Evolutionary conservation across 1,284 basidiomycete species (phyloP).

Genomic region (Cutaneotrichosporon spelunceum): DNA sequence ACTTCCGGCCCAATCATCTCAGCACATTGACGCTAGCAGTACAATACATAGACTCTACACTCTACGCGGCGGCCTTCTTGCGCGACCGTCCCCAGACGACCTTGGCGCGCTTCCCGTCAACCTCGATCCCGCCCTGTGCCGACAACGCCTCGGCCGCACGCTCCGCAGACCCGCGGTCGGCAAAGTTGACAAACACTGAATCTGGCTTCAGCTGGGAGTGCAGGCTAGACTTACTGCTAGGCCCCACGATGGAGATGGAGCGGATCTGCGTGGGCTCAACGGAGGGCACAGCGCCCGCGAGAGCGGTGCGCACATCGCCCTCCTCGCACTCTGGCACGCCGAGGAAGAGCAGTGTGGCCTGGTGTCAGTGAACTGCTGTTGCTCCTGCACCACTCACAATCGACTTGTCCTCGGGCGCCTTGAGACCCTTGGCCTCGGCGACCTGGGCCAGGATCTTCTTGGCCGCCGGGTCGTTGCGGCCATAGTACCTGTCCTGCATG

Average conservation of each 20-base stretch:
- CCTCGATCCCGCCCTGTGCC: constrained; percentile 67
- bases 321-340: constrained; percentile 75
- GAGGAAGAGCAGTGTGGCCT: constrained; percentile 91
- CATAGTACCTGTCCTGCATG: constrained; percentile 87
- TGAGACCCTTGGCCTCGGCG: constrained; percentile 73
- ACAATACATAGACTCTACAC: neutral
- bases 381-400: constrained; percentile 62
- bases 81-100: constrained; percentile 77
- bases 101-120: constrained; percentile 69
- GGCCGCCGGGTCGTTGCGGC: constrained; percentile 84
- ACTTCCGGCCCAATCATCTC: neutral
- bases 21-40: neutral
- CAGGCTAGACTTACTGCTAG: constrained; percentile 40
- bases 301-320: constrained; percentile 69
- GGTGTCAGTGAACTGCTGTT: constrained; percentile 6
- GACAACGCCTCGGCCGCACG: constrained; percentile 79
- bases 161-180: constrained; percentile 74
- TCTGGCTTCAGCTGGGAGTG: constrained; percentile 50
- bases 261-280: constrained; percentile 68
- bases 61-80: constrained; percentile 31
- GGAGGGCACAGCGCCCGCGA: constrained; percentile 67
- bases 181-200: constrained; percentile 96
- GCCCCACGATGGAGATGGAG: constrained; percentile 76
- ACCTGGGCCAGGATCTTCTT: constrained; percentile 73
- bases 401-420: constrained; percentile 79